These are phyloP conservation scores for Pseudofabraea citricarpa DNA, from an alignment of 2,329 filamentous ascomycete species.

Conservation along the genomic window DNA sequence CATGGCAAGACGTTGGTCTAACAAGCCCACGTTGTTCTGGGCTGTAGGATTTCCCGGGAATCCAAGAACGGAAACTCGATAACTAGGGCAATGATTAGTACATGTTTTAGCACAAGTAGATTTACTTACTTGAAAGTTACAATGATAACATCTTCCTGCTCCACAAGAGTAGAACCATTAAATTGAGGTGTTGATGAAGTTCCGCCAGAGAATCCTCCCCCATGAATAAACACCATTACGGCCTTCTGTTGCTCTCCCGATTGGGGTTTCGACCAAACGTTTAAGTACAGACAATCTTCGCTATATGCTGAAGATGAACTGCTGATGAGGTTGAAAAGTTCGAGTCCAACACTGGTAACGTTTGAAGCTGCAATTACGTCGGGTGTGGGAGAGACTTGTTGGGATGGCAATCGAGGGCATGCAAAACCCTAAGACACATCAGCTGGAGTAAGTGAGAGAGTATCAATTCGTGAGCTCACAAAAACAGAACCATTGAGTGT, in stretches of 20 bases:
- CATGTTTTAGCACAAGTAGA: neutral
- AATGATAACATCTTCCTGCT: constrained; percentile 36
- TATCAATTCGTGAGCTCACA: constrained; percentile 9
- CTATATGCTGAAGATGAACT: constrained; percentile 5
- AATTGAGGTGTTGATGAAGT: constrained; percentile 32
- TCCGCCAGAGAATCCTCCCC: constrained; percentile 34
- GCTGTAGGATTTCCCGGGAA: constrained; percentile 12
- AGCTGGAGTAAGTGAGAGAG: neutral
- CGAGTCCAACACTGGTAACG: constrained; percentile 14
- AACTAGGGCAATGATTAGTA: constrained; percentile 7
- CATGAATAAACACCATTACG: constrained; percentile 39
- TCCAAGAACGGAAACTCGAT: constrained; percentile 17
- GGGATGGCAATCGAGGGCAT: constrained; percentile 3
- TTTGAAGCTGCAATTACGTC: constrained; percentile 10
- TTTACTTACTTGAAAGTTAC: constrained; percentile 38
- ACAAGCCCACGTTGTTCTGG: constrained; percentile 38
- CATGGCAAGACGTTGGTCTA: constrained; percentile 54
- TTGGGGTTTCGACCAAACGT: constrained; percentile 30
- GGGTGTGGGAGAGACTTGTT: neutral
- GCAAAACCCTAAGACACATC: constrained; percentile 8
- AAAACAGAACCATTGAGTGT: constrained; percentile 13
- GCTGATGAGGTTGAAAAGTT: constrained; percentile 6
- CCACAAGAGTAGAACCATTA: constrained; percentile 36
- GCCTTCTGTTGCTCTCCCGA: constrained; percentile 28
- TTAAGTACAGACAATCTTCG: constrained; percentile 33